Base-by-base conservation (phyloP, 371 early-diverging fungal species). In the Saksenaea vasiformis region DNA sequence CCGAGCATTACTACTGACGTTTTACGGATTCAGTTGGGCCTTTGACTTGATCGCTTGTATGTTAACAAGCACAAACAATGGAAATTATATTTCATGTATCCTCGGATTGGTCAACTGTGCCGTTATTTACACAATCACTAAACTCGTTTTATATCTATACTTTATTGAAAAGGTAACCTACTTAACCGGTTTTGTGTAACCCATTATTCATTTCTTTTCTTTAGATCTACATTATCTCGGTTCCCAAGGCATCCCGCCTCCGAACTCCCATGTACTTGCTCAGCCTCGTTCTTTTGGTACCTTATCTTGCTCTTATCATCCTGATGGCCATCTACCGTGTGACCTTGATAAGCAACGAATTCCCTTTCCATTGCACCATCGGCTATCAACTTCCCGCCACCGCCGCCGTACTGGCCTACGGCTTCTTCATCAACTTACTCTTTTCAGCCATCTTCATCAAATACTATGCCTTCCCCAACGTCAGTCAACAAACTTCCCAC, bases 111-210 rank as follows among this genome's bases (percentile, higher is more conserved):
- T 69, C 65, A 67, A 71, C 24, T 74, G 76, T 55, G 67, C 77
- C 13, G 41, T 72, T 60, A 56, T 77, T 3, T 77, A 82, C 59
- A 74, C 69, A 2, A 3, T 57, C 14, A 67, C 72, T 27, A 82
- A 82, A 55, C 63, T 77, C 15, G 39, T 73, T 22, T 68, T 79
- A 3, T 76, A 76, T 53, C 70, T 82, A 14, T 82, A 78, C 63
- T 74, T 82, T 26, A 72, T 79, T 61, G 79, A 82, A 70, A 79
- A 79, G 76, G 77, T 75, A 64, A 36, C 43, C 1, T 3, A 44
- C 8, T 5, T 27, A 61, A 17, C 7, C 27, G 9, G 28, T 36
- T 3, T 41, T 17, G 24, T 37, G 38, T 44, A 41, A 56, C n/a
- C 28, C 31, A 35, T 15, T 11, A 59, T 39, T 14, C 31, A 56